Evolutionary conservation across 2,329 filamentous ascomycete species (phyloP), one percentile per base, ranked within the genome.

Genomic region (Ascochyta viciae-villosae): DNA sequence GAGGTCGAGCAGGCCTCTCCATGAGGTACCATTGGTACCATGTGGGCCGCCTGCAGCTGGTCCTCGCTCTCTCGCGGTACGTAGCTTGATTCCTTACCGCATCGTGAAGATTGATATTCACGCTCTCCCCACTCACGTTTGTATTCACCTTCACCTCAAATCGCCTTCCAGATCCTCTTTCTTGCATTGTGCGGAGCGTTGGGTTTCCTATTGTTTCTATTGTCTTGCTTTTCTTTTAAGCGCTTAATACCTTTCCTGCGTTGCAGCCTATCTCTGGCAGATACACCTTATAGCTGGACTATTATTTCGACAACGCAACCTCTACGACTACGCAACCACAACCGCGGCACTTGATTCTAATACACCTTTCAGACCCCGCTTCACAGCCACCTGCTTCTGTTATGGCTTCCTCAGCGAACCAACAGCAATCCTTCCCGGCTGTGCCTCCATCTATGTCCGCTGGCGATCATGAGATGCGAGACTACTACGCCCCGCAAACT

Each of bases 401-500:
- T 50, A 82, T 82, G 79, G 76, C 78, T 77, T 78, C 77, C 74
- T 74, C 79, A 75, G 76, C 77, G 76, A 80, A 80, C 75, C 80
- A 80, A 80, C 80, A 81, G 79, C 78, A 81, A 74, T 70, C 75
- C 77, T 81, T 82, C 76, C 77, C 81, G 75, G 77, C 80, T 78
- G 78, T 81, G 74, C 81, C 80, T 81, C 80, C 82, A 78, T 82
- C 81, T 80, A 79, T 81, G 76, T 84, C 82, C 81, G 81, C 82
- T 83, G 82, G 81, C 81, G 82, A 79, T 76, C 81, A 84, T 83
- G 83, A 83, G 81, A 82, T 83, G 82, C 82, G 81, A 80, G 80
- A 84, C 78, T 83, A 83, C 80, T 85, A 84, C 77, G 80, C 78
- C 74, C 74, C 78, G 62, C 81, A 83, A 75, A 81, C 80, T 71